Percentiles rank a stretch among this genome's conserved stretches.
phyloP scores from a whole-genome alignment of 306 rosid species.

The Fagus crenata region DNA sequence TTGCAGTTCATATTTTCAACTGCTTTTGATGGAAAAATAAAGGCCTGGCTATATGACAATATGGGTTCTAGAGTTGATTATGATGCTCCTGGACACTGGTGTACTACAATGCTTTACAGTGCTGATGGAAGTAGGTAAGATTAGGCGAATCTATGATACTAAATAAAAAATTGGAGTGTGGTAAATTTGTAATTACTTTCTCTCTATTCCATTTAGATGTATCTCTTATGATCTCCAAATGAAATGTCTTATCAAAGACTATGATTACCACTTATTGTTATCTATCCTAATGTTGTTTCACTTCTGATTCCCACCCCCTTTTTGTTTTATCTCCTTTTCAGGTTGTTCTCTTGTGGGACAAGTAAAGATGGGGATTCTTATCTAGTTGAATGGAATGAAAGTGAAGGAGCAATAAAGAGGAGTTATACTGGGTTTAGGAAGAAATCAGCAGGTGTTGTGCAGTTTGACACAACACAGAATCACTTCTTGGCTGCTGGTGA shows the following conservation, averaged over 20 bases:
- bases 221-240: background rate
- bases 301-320: background rate
- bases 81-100: slow-evolving; percentile 88
- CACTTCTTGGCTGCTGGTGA: slow-evolving; percentile 88
- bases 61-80: slow-evolving; percentile 84
- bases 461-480: slow-evolving; percentile 80
- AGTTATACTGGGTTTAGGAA: slow-evolving; percentile 72
- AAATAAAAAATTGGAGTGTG: too few species aligned
- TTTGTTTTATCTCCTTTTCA: slow-evolving; percentile 25
- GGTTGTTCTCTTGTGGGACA: slow-evolving; percentile 93
- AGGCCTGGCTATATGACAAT: slow-evolving; percentile 84
- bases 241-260: background rate
- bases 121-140: slow-evolving; percentile 83
- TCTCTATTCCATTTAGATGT: background rate
- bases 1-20: slow-evolving; percentile 88
- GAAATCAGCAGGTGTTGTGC: slow-evolving; percentile 75
- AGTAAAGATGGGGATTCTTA: slow-evolving; percentile 84
- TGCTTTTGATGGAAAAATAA: slow-evolving; percentile 84
- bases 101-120: slow-evolving; percentile 81
- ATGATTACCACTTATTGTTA: background rate
- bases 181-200: background rate
- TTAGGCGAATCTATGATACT: background rate
- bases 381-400: slow-evolving; percentile 89
- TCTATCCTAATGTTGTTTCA: background rate
- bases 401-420: slow-evolving; percentile 80